Evolutionary conservation across 345 rosid genomes (phyloP), one percentile per base, ranked within the genome.

Genomic region (Populus pruinosa): DNA sequence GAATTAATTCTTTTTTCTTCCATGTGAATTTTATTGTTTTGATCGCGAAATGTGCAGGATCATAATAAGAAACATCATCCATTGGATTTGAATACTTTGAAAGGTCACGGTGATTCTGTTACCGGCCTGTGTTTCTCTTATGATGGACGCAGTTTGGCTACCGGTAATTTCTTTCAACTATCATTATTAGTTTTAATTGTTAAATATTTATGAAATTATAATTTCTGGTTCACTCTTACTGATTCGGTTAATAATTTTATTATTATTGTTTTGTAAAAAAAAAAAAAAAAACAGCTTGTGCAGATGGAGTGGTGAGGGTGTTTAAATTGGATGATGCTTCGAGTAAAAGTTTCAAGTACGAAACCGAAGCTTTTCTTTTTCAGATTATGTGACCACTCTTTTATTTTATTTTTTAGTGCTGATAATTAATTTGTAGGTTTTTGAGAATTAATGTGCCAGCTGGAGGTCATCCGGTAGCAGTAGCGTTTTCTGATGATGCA

Each of bases 281-380:
- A 47, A 47, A 47, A 44, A 33, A 33, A 53, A 47, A 56, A 79
- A 85, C 92, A 96, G 98, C 90, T 80, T 96, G 99, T 73, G 90
- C 83, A 61, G 98, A 96, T 87, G 95, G 99, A 83, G 88, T 87
- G 69, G 85, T 91, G 69, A 89, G 99, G 86, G 88, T 94, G 71
- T 94, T 89, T 78, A 92, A 91, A 89, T 83, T 96, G 88, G 97
- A 96, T 76, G 94, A 96, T 83, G 98, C 95, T 75, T 87, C 91
- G 8, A 96, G 94, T 85, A 96, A 92, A 91, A 92, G 98, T 87
- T 93, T 92, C 89, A 96, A 91, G 98, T 96, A 92, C 21, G 90
- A 75, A 73, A 56, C 6, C 41, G 5, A 62, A 49, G 12, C 13
- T 31, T 25, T 67, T 39, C 43, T 53, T 35, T 56, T 43, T 1